phyloP scores from a whole-genome alignment of 352 stramenopile species.

The Globisporangium cylindrosporum region DNA sequence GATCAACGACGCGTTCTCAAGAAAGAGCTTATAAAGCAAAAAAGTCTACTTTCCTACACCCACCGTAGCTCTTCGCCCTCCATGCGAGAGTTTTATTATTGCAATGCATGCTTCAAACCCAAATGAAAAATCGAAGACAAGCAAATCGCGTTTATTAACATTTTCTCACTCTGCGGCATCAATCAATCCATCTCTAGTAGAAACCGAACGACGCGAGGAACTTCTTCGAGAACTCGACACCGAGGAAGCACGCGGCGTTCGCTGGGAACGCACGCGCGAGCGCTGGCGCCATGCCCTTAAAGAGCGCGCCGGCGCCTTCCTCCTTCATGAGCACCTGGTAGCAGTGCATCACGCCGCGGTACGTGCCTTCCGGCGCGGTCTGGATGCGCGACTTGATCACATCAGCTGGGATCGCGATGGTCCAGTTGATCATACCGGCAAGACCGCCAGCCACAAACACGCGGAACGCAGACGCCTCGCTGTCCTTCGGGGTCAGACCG shows the following conservation, averaged over 20 bases:
- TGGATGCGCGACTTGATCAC: slow-evolving; percentile 97
- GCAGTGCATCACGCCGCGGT: slow-evolving; percentile 91
- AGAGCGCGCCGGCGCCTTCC: slow-evolving; percentile 91
- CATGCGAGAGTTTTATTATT: not conserved
- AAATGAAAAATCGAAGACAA: not conserved
- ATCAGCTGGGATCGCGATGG: slow-evolving; percentile 93
- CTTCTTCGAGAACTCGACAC: slow-evolving; percentile 87
- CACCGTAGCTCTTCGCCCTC: not conserved
- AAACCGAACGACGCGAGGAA: slow-evolving; percentile 70
- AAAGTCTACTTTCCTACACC: not conserved
- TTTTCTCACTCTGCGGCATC: slow-evolving; percentile 3
- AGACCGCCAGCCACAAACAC: slow-evolving; percentile 94
- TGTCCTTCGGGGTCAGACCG: slow-evolving; percentile 71
- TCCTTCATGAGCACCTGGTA: slow-evolving; percentile 93
- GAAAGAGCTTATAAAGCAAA: slow-evolving; percentile 63
- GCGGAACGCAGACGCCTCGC: slow-evolving; percentile 77
- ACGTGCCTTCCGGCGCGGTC: slow-evolving; percentile 94
- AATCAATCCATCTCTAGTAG: slow-evolving; percentile 44
- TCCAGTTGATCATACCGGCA: slow-evolving; percentile 94
- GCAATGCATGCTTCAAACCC: not conserved
- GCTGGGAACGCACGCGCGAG: slow-evolving; percentile 94
- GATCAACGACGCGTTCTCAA: slow-evolving; percentile 82
- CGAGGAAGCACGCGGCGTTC: slow-evolving; percentile 95
- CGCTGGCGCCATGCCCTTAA: slow-evolving; percentile 92
- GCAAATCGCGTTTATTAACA: slow-evolving; percentile 3